Evolutionary conservation across 352 stramenopile species (phyloP), one percentile per base, ranked within the genome.

Genomic region (Phytophthora aleatoria): DNA sequence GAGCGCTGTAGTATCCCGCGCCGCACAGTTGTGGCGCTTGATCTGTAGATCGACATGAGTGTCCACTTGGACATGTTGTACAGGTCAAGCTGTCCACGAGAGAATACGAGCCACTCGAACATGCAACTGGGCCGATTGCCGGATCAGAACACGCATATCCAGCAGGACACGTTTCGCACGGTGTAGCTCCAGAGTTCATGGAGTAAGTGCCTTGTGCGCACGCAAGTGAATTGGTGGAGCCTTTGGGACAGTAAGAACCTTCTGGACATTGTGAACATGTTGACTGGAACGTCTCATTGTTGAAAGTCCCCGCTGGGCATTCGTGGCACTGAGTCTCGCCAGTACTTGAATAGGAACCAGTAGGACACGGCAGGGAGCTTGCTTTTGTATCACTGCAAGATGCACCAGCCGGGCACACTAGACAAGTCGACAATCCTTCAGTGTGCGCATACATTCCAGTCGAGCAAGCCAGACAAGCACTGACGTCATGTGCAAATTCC

Each of bases 241-340:
- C 69, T 44, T 64, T 65, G 3, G 76, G 64, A 26, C 84, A 92
- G 55, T 77, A 85, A 24, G 50, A 83, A 0, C 81, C 79, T 5
- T 58, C 47, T 2, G 83, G 83, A 39, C 87, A 96, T 3, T 61
- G 52, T 1, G n/a, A 27, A 43, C 80, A 87, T 3, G 36, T 28
- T 24, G 49, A 54, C 54, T 84, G 76, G 24, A 69, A 69, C 9
- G 52, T 57, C 11, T 52, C 31, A 43, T 74, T 61, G 49, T 76
- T 82, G 57, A 73, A 79, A 4, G 50, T 78, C 1, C 79, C 79
- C 35, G 72, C 71, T 15, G 60, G 57, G 27, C 84, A 93, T 4
- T 69, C 52, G 16, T 75, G 81, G n/a, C 84, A 93, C 30, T 65
- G 50, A 4, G 50, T 56, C 12, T 86, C 54, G 16, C 74, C 68